Base-by-base conservation (phyloP, 129 eudicot genomes). In the Centrapalus pauciflorus region DNA sequence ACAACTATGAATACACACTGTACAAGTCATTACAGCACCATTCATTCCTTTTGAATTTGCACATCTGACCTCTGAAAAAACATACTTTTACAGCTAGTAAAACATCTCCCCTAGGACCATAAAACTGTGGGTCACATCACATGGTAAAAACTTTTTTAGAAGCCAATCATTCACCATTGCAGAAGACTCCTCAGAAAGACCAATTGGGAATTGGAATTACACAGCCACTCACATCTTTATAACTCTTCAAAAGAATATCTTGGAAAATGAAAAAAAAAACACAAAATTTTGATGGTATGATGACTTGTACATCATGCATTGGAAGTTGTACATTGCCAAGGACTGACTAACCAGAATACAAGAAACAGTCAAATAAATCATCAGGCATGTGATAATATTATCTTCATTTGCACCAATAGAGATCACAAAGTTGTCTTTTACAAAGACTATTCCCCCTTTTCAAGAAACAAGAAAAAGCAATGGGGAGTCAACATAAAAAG, bases 171-270 rank as follows among this genome's bases (percentile, higher is more conserved):
- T 12, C 50, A 35, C 14, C 60, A 16, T 37, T 23, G 45, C 33
- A 51, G 24, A 32, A 50, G 48, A 51, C 51, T 67, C 48, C 35
- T 30, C 34, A 50, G 34, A 67, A 50, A 51, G 60, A 49, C 48
- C 71, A 66, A 21, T 66, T 66, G 71, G 61, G 45, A 67, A 67
- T 51, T 67, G 72, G 46, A 67, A 67, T 67, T 61, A 49, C 32
- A 66, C 7, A 4, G 57, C 17, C 58, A 66, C 43, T 17, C 43
- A 19, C 58, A 48, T 41, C 13, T 48, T 24, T 24, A 48, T 14
- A 67, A 51, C 23, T 34, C 61, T 32, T 30, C 49, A 52, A 40
- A n/a, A 51, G 72, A 67, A 67, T 67, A 67, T 67, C 17, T 51
- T 34, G 62, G 62, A 52, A 67, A 52, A 10, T 4, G 30, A 50